Evolutionary conservation across 495 filamentous ascomycete genomes (phyloP).

Genomic region (Aspergillus cristatus): DNA sequence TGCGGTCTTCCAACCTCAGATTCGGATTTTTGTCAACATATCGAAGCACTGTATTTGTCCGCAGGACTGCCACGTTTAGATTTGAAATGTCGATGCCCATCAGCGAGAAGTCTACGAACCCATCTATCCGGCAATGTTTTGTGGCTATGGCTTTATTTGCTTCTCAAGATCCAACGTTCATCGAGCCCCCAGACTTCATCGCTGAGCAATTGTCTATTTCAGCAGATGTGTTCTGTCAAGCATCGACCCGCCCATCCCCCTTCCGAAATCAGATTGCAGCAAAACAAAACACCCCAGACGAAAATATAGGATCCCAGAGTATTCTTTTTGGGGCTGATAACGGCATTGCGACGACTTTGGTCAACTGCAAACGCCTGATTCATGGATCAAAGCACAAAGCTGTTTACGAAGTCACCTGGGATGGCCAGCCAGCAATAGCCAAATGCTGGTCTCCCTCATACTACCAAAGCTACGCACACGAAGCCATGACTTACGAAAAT

Average conservation of each 20-base stretch:
- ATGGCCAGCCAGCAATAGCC: background rate
- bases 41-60: background rate
- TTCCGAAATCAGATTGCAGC: too few relatives aligned
- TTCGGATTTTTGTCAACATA: slow-evolving; percentile 1
- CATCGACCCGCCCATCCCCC: too few relatives aligned
- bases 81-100: background rate
- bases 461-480: background rate
- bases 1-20: background rate
- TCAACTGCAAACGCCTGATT: too few relatives aligned
- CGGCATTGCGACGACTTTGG: too few relatives aligned
- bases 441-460: background rate
- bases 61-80: background rate
- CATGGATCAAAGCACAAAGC: too few relatives aligned
- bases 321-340: too few relatives aligned
- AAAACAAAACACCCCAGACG: too few relatives aligned
- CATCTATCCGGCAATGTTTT: background rate
- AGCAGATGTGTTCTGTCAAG: too few relatives aligned
- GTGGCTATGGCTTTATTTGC: background rate
- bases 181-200: too few relatives aligned
- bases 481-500: background rate
- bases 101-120: background rate
- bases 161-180: background rate
- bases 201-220: too few relatives aligned
- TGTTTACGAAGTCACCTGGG: too few relatives aligned
- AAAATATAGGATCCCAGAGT: too few relatives aligned